Percentiles rank a stretch among this genome's conserved stretches.
phyloP scores from a whole-genome alignment of 495 filamentous ascomycete genomes.

The Penicillium pancosmium region DNA sequence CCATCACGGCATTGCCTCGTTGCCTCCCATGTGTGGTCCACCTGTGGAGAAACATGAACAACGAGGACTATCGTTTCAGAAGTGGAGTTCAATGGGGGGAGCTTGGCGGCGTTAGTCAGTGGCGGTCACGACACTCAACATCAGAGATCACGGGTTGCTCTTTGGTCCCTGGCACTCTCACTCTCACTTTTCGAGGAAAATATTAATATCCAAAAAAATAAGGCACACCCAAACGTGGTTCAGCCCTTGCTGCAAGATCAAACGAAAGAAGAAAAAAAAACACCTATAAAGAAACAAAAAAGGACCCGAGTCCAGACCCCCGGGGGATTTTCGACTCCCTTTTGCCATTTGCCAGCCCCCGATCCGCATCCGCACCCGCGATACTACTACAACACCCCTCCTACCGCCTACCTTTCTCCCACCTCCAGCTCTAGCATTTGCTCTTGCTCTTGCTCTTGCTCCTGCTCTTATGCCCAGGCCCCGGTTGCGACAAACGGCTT shows the following conservation, averaged over 20 bases:
- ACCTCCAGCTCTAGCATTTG: neutral
- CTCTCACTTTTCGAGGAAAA: too few species aligned
- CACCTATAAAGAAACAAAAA: too few species aligned
- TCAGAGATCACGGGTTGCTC: neutral
- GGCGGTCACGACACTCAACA: constrained; percentile 14
- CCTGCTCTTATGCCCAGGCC: neutral
- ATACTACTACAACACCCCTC: neutral
- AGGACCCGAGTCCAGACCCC: neutral
- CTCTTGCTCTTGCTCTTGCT: neutral
- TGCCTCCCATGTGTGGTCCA: neutral
- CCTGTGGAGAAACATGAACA: constrained; percentile 8
- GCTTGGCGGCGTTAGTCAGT: constrained; percentile 37
- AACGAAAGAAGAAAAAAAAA: neutral
- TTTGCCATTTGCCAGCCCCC: constrained; percentile 4
- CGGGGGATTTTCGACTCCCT: constrained; percentile 11
- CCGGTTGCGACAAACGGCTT: neutral
- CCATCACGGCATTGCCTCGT: neutral
- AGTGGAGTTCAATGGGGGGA: constrained; percentile 27
- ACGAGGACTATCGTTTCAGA: constrained; percentile 14
- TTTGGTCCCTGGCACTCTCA: too few species aligned
- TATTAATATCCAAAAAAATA: too few species aligned
- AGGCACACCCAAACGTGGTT: neutral
- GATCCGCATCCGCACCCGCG: constrained; percentile 1
- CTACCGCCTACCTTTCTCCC: constrained; percentile 3
- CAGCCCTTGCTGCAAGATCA: neutral